Evolutionary conservation across 352 stramenopile genomes (phyloP), one percentile per base, ranked within the genome.

Genomic region (Pythium graminicola): DNA sequence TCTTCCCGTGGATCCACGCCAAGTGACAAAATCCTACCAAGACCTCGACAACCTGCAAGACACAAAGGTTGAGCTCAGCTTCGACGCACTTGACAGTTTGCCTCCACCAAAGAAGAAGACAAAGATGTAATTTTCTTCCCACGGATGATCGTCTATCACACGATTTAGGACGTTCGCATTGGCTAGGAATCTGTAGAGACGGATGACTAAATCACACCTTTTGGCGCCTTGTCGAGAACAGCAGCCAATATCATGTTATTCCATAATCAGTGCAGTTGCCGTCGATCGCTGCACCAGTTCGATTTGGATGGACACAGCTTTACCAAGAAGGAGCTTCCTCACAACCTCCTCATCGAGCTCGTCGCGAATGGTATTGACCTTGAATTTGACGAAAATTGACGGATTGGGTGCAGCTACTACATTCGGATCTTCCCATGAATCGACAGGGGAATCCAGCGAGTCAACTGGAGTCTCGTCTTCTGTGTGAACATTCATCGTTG

Each of bases 21-120:
- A 87, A 59, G 62, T 92, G 19, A 85, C 72, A n/a, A 88, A 80
- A 35, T 93, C 77, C 40, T 93, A 93, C 54, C 80, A 85, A 35
- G 81, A 93, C 47, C 57, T 93, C 53, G 81, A 93, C 67, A 87
- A 89, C 36, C 52, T 93, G 23, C 72, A 89, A 50, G 76, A 90
- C 47, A 83, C 79, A 6, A 88, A 90, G 61, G 81, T 93, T 42
- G 80, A 93, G 54, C 55, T 93, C 53, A 88, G 73, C 50, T 93
- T 93, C 57, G 76, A 92, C 39, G 80, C 77, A 24, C 65, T 93
- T 19, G 76, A 86, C 38, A 89, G 69, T 31, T 67, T 93, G 41
- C 81, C 80, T 32, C 81, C 81, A 36, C 81, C 81, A 16, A 93
- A 93, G 68, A 93, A 93, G 70, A 87, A 89, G 72, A 76, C 75